A percentile compares a stretch with the other conserved stretches of the same genome.
These are phyloP conservation scores for Fusarium oxysporum DNA, from an alignment of 2,329 filamentous ascomycete species.

Conservation along the genomic window DNA sequence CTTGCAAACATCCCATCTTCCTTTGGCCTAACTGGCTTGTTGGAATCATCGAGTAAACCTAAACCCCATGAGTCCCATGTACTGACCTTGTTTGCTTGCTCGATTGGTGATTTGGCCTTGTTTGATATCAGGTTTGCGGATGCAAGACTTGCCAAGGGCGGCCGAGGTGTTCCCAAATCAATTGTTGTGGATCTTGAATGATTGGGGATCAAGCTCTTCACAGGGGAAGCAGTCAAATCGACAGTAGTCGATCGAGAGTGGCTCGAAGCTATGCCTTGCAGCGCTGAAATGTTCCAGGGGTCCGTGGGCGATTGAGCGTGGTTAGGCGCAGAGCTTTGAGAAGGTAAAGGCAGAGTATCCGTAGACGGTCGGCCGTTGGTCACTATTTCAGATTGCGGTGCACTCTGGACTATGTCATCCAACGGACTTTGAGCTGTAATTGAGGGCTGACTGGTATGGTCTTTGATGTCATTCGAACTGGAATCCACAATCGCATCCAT, in stretches of 20 bases:
- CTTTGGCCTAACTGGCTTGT: constrained; percentile 13
- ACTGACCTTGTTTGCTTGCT: constrained; percentile 21
- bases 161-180: constrained; percentile 20
- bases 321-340: constrained; percentile 3
- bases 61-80: constrained; percentile 39
- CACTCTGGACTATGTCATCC: constrained; percentile 5
- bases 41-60: constrained; percentile 26
- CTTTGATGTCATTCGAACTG: background rate
- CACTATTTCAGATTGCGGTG: background rate
- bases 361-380: constrained; percentile 22
- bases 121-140: constrained; percentile 22
- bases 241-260: constrained; percentile 37
- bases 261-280: constrained; percentile 3
- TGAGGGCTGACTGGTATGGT: constrained; percentile 13
- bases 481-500: constrained; percentile 28
- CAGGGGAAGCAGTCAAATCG: constrained; percentile 17
- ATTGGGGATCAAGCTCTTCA: constrained; percentile 15
- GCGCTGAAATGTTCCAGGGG: background rate
- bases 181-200: constrained; percentile 34
- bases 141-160: constrained; percentile 22
- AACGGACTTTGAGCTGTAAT: constrained; percentile 11
- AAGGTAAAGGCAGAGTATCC: constrained; percentile 10
- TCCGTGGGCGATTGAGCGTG: background rate
- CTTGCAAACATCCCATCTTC: constrained; percentile 9
- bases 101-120: constrained; percentile 12